Percentiles rank a stretch among this genome's conserved stretches.
phyloP scores from a whole-genome alignment of 352 stramenopile genomes.

The Phytophthora ramorum region DNA sequence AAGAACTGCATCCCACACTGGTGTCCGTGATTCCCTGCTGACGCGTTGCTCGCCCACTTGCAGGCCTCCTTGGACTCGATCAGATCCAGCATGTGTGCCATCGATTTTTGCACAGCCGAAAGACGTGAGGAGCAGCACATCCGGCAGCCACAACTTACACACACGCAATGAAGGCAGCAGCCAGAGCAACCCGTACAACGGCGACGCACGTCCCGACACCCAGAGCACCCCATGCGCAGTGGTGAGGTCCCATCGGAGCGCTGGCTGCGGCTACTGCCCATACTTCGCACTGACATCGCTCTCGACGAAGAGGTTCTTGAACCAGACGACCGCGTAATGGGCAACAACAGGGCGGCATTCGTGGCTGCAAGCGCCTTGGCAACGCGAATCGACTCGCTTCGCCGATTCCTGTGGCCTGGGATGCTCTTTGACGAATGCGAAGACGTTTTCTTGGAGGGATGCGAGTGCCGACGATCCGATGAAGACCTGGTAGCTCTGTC shows the following conservation, averaged over 20 bases:
- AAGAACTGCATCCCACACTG: slow-evolving; percentile 49
- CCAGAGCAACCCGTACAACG: slow-evolving; percentile 69
- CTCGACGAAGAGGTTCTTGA: slow-evolving; percentile 26
- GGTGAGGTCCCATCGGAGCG: slow-evolving; percentile 32
- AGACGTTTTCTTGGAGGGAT: slow-evolving; percentile 23
- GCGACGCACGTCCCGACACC: slow-evolving; percentile 63
- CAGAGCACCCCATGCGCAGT: slow-evolving; percentile 67
- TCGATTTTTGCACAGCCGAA: slow-evolving; percentile 64
- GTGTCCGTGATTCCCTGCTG: slow-evolving; percentile 20
- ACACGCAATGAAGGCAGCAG: slow-evolving; percentile 78
- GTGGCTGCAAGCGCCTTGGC: slow-evolving; percentile 38
- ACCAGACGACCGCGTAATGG: slow-evolving; percentile 14
- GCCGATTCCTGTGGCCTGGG: slow-evolving; percentile 23
- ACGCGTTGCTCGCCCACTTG: slow-evolving; percentile 52
- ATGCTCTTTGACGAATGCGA: slow-evolving; percentile 17
- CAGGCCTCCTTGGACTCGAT: slow-evolving; percentile 70
- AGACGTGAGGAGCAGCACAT: slow-evolving; percentile 73
- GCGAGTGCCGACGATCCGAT: slow-evolving; percentile 22
- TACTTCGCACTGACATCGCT: slow-evolving; percentile 29
- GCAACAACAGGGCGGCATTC: slow-evolving; percentile 16
- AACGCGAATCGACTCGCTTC: slow-evolving; percentile 37
- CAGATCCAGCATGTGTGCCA: slow-evolving; percentile 57
- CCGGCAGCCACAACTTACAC: slow-evolving; percentile 71
- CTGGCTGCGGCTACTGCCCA: slow-evolving; percentile 14
- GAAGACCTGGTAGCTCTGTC: slow-evolving; percentile 11